Evolutionary conservation across 441 rosid species (phyloP).

Genomic region (Adansonia grandidieri): DNA sequence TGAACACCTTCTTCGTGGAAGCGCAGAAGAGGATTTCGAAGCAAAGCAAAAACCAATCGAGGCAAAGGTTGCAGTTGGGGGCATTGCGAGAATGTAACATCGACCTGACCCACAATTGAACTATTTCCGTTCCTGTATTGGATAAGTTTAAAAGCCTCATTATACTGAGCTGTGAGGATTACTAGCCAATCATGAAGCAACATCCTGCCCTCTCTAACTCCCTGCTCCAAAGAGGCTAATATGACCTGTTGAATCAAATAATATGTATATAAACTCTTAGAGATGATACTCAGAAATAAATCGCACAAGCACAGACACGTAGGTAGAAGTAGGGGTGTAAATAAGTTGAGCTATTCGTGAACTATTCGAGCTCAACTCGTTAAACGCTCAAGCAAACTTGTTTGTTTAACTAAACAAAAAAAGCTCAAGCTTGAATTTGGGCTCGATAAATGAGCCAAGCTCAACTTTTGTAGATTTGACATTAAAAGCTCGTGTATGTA

Average conservation of each 20-base stretch:
- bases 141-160: conserved; percentile 74
- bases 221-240: conserved; percentile 86
- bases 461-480: too few species aligned
- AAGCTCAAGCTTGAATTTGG: too few species aligned
- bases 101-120: conserved; percentile 67
- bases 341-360: too few species aligned
- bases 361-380: too few species aligned
- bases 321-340: too few species aligned
- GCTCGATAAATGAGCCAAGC: too few species aligned
- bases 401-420: too few species aligned
- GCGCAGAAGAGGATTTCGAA: conserved; percentile 91
- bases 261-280: conserved; percentile 11
- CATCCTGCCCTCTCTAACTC: conserved; percentile 92
- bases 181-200: conserved; percentile 99
- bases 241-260: conserved; percentile 58
- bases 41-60: conserved; percentile 89
- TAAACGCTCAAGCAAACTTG: too few species aligned
- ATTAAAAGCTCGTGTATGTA: too few species aligned
- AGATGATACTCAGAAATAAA: conserved; percentile 17
- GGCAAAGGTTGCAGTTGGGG: conserved; percentile 89
- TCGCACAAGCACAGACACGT: neutral
- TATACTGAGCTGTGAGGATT: conserved; percentile 85
- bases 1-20: conserved; percentile 99
- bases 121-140: conserved; percentile 63
- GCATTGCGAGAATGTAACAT: conserved; percentile 87